phyloP scores from a whole-genome alignment of 2,329 filamentous ascomycete genomes.

The Thermothelomyces thermophilus region DNA sequence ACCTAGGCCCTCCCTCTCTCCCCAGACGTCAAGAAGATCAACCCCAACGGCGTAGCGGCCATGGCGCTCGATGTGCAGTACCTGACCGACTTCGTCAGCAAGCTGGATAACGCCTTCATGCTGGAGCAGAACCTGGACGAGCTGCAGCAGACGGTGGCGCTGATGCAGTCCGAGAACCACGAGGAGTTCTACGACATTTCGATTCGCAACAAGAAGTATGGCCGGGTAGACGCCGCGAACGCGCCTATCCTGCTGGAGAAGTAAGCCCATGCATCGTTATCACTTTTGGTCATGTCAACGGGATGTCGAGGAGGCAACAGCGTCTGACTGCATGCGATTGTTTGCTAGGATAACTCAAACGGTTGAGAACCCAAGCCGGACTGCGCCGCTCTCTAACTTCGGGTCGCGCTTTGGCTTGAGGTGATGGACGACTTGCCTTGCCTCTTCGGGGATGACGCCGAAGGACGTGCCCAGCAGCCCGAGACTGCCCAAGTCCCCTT shows the following conservation, averaged over 20 bases:
- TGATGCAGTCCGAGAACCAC: constrained; percentile 83
- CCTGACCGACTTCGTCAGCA: constrained; percentile 78
- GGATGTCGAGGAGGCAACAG: neutral
- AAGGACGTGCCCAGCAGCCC: no score
- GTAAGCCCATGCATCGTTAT: constrained; percentile 39
- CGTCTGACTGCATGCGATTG: neutral
- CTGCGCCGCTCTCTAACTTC: constrained; percentile 62
- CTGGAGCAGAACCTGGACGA: constrained; percentile 86
- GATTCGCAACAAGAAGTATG: constrained; percentile 86
- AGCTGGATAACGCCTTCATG: constrained; percentile 77
- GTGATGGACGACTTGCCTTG: constrained; percentile 21
- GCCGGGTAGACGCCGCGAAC: constrained; percentile 84
- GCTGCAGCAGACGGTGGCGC: constrained; percentile 81
- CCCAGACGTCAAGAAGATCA: constrained; percentile 74
- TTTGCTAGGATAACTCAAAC: constrained; percentile 49
- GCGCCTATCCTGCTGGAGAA: constrained; percentile 90
- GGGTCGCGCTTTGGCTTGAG: constrained; percentile 70
- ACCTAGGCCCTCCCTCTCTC: constrained; percentile 66
- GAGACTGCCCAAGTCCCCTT: no score
- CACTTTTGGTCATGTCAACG: neutral
- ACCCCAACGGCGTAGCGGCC: constrained; percentile 73
- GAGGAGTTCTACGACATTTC: constrained; percentile 95
- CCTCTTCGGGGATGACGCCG: neutral
- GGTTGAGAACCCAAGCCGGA: constrained; percentile 51
- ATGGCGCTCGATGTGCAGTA: constrained; percentile 79